A percentile compares a stretch with the other conserved stretches of the same genome.
phyloP scores from a whole-genome alignment of 2,329 filamentous ascomycete genomes.

The Xylariaceae sp. region DNA sequence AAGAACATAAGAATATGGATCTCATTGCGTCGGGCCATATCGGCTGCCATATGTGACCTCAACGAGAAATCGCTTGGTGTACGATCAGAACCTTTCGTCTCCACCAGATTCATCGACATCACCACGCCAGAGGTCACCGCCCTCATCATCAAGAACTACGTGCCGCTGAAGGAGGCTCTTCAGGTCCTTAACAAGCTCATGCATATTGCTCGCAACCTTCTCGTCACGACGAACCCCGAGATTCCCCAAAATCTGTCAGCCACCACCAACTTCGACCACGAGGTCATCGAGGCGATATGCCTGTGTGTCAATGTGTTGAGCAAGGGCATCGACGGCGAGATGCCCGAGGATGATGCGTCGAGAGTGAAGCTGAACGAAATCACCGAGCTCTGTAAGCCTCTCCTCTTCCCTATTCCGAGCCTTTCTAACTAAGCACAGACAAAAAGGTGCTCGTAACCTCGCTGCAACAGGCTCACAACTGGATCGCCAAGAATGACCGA shows the following conservation, averaged over 20 bases:
- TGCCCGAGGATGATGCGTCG: conserved; percentile 51
- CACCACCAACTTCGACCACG: conserved; percentile 59
- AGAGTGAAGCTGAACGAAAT: conserved; percentile 56
- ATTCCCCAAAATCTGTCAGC: conserved; percentile 62
- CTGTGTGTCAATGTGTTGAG: conserved; percentile 62
- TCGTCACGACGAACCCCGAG: conserved; percentile 59
- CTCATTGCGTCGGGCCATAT: conserved; percentile 57
- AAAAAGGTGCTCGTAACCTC: conserved; percentile 63
- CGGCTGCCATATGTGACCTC: conserved; percentile 54
- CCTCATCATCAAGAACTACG: conserved; percentile 58
- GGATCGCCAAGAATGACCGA: conserved; percentile 62
- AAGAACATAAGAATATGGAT: conserved; percentile 62
- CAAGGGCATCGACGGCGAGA: conserved; percentile 61
- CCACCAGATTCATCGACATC: conserved; percentile 45
- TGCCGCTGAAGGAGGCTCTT: conserved; percentile 55
- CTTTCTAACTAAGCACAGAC: conserved; percentile 35
- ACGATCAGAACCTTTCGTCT: conserved; percentile 47
- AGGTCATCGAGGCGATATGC: conserved; percentile 60
- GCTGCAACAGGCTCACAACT: conserved; percentile 62
- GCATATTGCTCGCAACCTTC: conserved; percentile 59
- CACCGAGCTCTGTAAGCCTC: conserved; percentile 54
- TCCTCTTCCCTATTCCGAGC: neutral
- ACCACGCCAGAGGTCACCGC: conserved; percentile 58
- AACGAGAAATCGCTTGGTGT: conserved; percentile 55
- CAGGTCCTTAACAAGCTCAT: conserved; percentile 61